Base-by-base conservation (phyloP, 257 asterid species). In the Penstemon barbatus region DNA sequence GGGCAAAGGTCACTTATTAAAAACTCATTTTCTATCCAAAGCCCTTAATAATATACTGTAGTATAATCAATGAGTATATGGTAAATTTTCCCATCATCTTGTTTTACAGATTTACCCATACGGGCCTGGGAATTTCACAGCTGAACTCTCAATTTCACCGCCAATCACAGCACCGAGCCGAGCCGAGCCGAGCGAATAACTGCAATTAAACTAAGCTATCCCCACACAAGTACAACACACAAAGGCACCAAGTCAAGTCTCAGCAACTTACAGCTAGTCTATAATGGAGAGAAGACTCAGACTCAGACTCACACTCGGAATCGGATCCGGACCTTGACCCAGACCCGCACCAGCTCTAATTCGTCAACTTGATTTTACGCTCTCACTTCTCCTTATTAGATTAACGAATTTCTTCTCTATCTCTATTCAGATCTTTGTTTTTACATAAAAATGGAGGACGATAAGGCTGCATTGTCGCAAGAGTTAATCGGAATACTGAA, bases 361-460 rank as follows among this genome's bases (percentile, higher is more conserved):
- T 73, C 76, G 79, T 73, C 71, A 77, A 75, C 80, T 74, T 77
- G 58, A 43, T 52, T 57, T 43, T 81, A 11, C 57, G 54, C 44
- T 19, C 73, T 61, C 51, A 43, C 40, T 41, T 40, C 55, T 15
- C 9, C 71, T 57, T 46, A 43, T n/a, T 53, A 39, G 25, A 74
- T 57, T 71, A 5, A 6, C 48, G 42, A 41, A 18, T 58, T 70
- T 60, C 67, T 52, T 54, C 41, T 65, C 43, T 61, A 38, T 4
- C 12, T 56, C 57, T 12, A 63, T 52, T 46, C 77, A 78, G 85
- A 79, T 79, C 82, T 69, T 70, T 25, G 13, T 54, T 53, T 70
- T 45, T 68, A 52, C 60, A 11, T 3, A 10, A 62, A 45, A 72
- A 89, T 91, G 97, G 99, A 76, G 62, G 91, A 83, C 9, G 96